These are phyloP conservation scores for Erysimum cheiri DNA, from an alignment of 441 rosid species.

Conservation along the genomic window DNA sequence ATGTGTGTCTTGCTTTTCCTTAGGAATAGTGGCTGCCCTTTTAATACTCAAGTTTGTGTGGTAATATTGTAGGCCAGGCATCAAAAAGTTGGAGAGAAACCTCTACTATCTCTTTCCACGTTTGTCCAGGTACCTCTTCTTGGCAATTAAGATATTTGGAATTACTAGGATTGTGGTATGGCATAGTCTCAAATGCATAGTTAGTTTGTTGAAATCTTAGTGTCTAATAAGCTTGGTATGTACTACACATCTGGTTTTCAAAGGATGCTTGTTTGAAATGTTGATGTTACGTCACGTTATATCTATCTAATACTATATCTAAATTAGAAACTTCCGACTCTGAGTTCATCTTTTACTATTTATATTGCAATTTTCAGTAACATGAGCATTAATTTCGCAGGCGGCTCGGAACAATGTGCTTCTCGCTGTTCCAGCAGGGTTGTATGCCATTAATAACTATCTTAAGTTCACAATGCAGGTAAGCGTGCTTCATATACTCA, in stretches of 20 bases:
- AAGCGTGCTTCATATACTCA: conserved; percentile 27
- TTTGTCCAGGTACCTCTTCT: conserved; percentile 65
- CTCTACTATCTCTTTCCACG: conserved; percentile 75
- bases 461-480: conserved; percentile 99
- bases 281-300: not conserved
- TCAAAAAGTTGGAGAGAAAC: conserved; percentile 85
- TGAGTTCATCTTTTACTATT: not conserved
- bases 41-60: conserved; percentile 21
- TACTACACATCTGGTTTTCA: conserved; percentile 17
- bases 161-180: conserved; percentile 3
- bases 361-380: conserved; percentile 23
- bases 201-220: conserved; percentile 6
- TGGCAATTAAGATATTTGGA: conserved; percentile 7
- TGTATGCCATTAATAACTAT: conserved; percentile 95
- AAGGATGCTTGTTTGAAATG: conserved; percentile 2
- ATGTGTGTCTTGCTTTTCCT: not conserved
- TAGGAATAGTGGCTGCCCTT: not conserved
- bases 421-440: conserved; percentile 95
- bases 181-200: conserved; percentile 3
- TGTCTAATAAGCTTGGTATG: conserved; percentile 14
- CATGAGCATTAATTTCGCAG: conserved; percentile 52
- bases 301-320: conserved; percentile 2
- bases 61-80: conserved; percentile 56
- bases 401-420: conserved; percentile 95
- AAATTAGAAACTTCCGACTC: conserved; percentile 10